phyloP scores from a whole-genome alignment of 768 basidiomycete species.

The Rubroboletus satanas region DNA sequence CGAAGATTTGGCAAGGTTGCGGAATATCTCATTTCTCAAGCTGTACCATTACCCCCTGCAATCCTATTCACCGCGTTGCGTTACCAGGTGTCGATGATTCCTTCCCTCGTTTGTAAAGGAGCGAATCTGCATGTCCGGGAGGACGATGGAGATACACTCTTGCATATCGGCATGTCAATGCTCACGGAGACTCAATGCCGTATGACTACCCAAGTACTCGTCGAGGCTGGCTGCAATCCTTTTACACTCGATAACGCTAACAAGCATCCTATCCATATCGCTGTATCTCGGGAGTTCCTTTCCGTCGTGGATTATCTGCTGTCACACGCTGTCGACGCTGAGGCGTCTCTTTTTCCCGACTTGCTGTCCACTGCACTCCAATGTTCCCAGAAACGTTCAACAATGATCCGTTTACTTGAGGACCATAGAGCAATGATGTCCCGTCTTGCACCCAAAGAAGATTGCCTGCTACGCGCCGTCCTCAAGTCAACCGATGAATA shows the following conservation, averaged over 20 bases:
- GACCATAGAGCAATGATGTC: background rate
- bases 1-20: background rate
- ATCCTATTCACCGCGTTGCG: background rate
- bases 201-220: background rate
- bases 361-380: background rate
- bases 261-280: background rate
- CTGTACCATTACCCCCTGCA: background rate
- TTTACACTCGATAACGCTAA: background rate
- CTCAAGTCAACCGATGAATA: background rate
- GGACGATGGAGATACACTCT: background rate
- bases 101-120: background rate
- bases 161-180: background rate
- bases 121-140: background rate
- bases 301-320: background rate
- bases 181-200: background rate
- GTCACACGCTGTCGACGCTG: background rate
- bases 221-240: background rate
- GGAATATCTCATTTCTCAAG: background rate
- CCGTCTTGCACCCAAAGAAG: too few species aligned
- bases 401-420: background rate
- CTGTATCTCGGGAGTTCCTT: background rate
- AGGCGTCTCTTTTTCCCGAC: too few species aligned
- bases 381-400: fast-evolving
- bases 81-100: background rate
- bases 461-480: background rate